Percentiles rank a stretch among this genome's conserved stretches.
These are phyloP conservation scores for Cercospora brassicicola DNA, from an alignment of 2,329 filamentous ascomycete genomes.

Conservation along the genomic window DNA sequence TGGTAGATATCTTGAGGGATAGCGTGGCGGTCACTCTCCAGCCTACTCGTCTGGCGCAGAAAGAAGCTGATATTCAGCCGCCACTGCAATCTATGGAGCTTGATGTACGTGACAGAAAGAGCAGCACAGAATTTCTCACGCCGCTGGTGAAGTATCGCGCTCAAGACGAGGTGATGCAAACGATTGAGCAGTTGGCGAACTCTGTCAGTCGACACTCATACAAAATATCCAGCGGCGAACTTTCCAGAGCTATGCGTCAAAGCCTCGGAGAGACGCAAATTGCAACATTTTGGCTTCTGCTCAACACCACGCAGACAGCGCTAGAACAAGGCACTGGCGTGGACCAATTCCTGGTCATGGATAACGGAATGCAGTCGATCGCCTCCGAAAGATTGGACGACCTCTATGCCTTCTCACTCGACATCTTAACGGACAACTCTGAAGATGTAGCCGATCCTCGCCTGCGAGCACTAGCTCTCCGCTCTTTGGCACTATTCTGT, in stretches of 20 bases:
- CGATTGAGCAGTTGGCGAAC: conserved; percentile 34
- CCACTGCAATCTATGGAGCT: conserved; percentile 29
- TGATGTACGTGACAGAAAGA: conserved; percentile 19
- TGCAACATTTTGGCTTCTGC: conserved; percentile 76
- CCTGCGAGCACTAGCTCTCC: conserved; percentile 74
- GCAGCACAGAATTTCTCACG: conserved; percentile 25
- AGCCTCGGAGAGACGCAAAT: conserved; percentile 61
- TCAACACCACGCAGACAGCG: conserved; percentile 66
- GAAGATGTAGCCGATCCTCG: conserved; percentile 62
- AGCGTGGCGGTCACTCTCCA: conserved; percentile 60
- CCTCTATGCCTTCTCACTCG: conserved; percentile 68
- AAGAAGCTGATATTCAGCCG: conserved; percentile 20
- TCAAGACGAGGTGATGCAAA: conserved; percentile 31
- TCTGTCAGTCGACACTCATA: conserved; percentile 36
- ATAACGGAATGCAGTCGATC: not conserved
- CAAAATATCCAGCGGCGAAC: conserved; percentile 56
- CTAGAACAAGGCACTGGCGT: conserved; percentile 56
- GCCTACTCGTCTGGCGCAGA: conserved; percentile 4
- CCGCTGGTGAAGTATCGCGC: conserved; percentile 33
- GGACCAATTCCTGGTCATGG: conserved; percentile 60
- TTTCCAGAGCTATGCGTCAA: conserved; percentile 64
- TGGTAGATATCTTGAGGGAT: conserved; percentile 71
- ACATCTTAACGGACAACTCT: conserved; percentile 53
- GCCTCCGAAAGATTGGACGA: conserved; percentile 53
- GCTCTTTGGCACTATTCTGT: conserved; percentile 76